These are phyloP conservation scores for Medakamo hakoo DNA, from an alignment of 139 green algal species.

Conservation along the genomic window DNA sequence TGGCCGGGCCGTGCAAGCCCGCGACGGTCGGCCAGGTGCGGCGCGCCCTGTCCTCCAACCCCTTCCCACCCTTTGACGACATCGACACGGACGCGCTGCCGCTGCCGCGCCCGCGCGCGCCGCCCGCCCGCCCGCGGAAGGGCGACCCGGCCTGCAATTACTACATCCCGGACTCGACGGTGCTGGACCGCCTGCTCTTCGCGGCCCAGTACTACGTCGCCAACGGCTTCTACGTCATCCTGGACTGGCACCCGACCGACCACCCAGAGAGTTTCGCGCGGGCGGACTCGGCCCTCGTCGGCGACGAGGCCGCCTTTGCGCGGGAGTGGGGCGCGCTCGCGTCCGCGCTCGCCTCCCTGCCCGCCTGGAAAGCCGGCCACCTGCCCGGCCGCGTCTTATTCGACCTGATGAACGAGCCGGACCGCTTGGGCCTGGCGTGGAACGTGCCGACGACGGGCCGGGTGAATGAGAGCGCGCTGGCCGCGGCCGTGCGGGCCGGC, in stretches of 20 bases:
- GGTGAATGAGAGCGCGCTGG: neutral
- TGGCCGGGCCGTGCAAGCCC: neutral
- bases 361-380: neutral
- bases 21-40: neutral
- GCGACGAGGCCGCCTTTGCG: neutral
- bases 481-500: too few relatives aligned
- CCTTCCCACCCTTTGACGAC: neutral
- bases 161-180: neutral
- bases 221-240: neutral
- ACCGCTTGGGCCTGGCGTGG: neutral
- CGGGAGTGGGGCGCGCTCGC: neutral
- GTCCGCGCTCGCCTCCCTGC: neutral
- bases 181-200: neutral
- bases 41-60: neutral
- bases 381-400: neutral
- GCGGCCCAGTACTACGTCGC: neutral
- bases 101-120: neutral
- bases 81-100: neutral
- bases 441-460: neutral
- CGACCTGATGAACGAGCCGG: neutral
- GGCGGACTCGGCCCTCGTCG: neutral
- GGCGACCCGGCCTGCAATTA: neutral
- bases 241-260: neutral
- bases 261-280: neutral
- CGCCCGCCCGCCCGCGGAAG: neutral